These are phyloP conservation scores for Cryphonectria nitschkei DNA, from an alignment of 2,329 filamentous ascomycete species.

Conservation along the genomic window DNA sequence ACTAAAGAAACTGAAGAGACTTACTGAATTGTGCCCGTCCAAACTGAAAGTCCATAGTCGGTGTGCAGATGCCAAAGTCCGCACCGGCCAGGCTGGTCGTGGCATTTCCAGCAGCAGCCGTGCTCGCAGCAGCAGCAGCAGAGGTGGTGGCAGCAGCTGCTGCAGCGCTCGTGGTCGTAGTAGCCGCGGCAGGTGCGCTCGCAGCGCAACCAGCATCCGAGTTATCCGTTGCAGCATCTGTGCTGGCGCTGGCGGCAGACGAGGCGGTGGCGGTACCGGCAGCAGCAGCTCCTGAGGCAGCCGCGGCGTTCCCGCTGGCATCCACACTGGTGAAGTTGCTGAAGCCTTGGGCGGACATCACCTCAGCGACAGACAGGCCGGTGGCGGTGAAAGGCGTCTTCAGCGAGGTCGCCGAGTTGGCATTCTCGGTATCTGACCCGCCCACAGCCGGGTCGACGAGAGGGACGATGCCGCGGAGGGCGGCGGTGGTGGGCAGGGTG, in stretches of 20 bases:
- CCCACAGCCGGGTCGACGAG: conserved; percentile 64
- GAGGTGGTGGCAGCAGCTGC: background rate
- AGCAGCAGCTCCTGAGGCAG: conserved; percentile 24
- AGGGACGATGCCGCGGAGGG: conserved; percentile 65
- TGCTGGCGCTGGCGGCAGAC: conserved; percentile 3
- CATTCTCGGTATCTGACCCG: conserved; percentile 58
- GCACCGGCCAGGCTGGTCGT: conserved; percentile 17
- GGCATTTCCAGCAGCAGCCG: background rate
- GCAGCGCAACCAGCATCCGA: background rate
- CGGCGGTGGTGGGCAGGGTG: conserved; percentile 60
- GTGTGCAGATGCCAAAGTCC: conserved; percentile 25
- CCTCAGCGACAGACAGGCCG: conserved; percentile 64
- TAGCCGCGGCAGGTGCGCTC: background rate
- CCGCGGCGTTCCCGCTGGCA: conserved; percentile 35
- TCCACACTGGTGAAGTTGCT: conserved; percentile 54
- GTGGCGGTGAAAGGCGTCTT: conserved; percentile 56
- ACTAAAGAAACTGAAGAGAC: background rate
- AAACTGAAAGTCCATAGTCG: conserved; percentile 25
- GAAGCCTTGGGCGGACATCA: conserved; percentile 65
- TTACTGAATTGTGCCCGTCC: conserved; percentile 21
- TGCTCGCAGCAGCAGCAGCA: conserved; percentile 3
- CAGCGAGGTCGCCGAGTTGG: conserved; percentile 56
- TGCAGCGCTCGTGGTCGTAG: background rate
- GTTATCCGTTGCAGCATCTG: background rate
- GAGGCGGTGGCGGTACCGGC: conserved; percentile 26